Percentiles rank a stretch among this genome's conserved stretches.
Conservation (phyloP, 768 basidiomycete species). For the Kwoniella shandongensis region DNA sequence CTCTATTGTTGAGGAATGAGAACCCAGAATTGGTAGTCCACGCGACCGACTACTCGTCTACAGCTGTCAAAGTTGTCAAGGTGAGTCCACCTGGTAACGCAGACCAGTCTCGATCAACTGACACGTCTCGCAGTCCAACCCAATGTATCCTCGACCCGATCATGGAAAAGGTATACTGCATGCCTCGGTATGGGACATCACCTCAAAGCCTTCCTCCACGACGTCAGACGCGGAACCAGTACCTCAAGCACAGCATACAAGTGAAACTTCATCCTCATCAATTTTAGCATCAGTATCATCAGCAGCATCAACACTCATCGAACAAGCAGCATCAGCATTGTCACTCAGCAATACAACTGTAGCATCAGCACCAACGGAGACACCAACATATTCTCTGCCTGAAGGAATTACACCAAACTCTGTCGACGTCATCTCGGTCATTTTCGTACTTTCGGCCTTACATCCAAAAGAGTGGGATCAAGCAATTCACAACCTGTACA, state of each 20-base stretch:
- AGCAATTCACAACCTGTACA: constrained; percentile 76
- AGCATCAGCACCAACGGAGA: not conserved
- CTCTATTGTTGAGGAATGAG: constrained; percentile 74
- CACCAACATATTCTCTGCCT: constrained; percentile 59
- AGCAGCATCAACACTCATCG: not conserved
- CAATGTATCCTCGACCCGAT: constrained; percentile 67
- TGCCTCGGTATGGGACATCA: constrained; percentile 88
- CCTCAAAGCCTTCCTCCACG: constrained; percentile 53
- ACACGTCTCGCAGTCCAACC: constrained; percentile 61
- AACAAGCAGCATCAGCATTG: not conserved
- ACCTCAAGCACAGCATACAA: no score
- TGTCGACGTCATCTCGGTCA: constrained; percentile 86
- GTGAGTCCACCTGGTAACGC: constrained; percentile 53
- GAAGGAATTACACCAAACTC: constrained; percentile 63
- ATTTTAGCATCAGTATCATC: not conserved
- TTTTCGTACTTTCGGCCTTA: constrained; percentile 90
- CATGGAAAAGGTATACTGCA: constrained; percentile 64
- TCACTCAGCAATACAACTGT: not conserved
- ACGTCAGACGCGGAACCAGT: no score
- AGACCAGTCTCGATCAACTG: not conserved
- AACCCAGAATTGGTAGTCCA: constrained; percentile 73
- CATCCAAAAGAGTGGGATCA: constrained; percentile 88
- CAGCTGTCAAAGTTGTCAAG: constrained; percentile 87
- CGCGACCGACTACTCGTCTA: constrained; percentile 87
- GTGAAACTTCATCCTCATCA: not conserved